Base-by-base conservation (phyloP, 768 basidiomycete genomes). In the Symmetrospora coprosmae region DNA sequence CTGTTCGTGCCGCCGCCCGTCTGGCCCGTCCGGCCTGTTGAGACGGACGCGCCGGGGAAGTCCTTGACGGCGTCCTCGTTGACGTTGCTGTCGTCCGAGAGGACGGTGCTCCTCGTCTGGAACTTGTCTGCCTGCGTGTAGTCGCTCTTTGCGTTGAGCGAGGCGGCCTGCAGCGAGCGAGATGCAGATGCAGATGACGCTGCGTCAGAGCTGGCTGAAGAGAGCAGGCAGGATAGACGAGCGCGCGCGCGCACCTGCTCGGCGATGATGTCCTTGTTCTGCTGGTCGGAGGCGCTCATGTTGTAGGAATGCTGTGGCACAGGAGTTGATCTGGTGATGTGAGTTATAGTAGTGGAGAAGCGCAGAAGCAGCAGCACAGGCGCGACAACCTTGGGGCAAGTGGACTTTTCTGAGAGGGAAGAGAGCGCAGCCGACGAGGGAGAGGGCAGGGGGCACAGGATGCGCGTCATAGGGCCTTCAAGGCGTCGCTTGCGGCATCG, bases 21-120 rank as follows among this genome's bases (percentile, higher is more conserved):
- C 52, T 56, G 52, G 25, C 52, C 52, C 14, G 52, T 56, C 38
- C 52, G 16, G 11, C 52, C 52, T 17, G 52, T 56, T 4, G 52
- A 40, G 7, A 56, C 52, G 38, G 37, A 41, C 13, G 33, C 52
- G 16, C 52, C 40, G 16, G n/a, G n/a, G 40, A 56, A 56, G 4
- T 40, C 39, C 13, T 37, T 13, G 19, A 56, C 25, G 9, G 14
- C 33, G 27, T 21, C 14, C 39, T 56, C 52, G 28, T 56, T 56
- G n/a, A 56, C 52, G 8, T 31, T 8, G 4, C 16, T 5, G 16
- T 56, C 52, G 33, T 56, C 52, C n/a, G 52, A 56, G 8, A 39
- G 40, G 52, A 56, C 33, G 4, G 52, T 56, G 21, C 23, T 27
- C 30, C 33, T 56, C 21, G 11, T 19, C 4, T 9, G 13, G 52